Evolutionary conservation across 2,329 filamentous ascomycete genomes (phyloP), one percentile per base, ranked within the genome.

Genomic region (Clarireedia homoeocarpa): DNA sequence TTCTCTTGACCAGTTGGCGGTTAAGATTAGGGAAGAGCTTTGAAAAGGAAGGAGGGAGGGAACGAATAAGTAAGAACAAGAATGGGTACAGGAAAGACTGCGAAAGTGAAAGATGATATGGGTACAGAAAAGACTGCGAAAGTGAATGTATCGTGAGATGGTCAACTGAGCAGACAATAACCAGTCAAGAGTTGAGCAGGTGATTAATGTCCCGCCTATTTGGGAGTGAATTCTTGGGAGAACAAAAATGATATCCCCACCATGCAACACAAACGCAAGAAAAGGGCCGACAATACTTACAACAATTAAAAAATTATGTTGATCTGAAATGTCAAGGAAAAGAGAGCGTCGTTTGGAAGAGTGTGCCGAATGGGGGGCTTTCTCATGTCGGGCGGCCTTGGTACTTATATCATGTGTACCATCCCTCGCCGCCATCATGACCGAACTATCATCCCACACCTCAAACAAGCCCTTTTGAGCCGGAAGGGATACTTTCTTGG

Each of bases 391-490:
- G 24, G 12, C 15, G 36, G 10, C 38, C 14, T 34, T 34, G 39
- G 23, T 24, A 14, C 44, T 50, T 50, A 50, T 55, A 55, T 50
- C 17, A 42, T 36, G 15, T n/a, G 5, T 6, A 20, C 6, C 45
- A n/a, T 10, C 26, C 39, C 17, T 20, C 39, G 39, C 20, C 17
- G 30, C 34, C 26, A 23, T 27, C 26, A 17, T 17, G 10, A 15
- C 47, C 14, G 39, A 46, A 15, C 52, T 14, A 24, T 27, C 24
- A 34, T 54, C 45, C 53, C 53, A 51, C 38, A 44, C 9, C 47
- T 50, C 53, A 55, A 55, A 51, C 53, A 34, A 38, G 26, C 26
- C 53, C 34, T 34, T 38, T 44, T 27, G 36, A 36, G 38, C 26
- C 34, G 38, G 51, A 45, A 39, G 38, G 23, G 40, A 45, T 38